Base-by-base conservation (phyloP, 768 basidiomycete species). In the Lyophyllum atratum region DNA sequence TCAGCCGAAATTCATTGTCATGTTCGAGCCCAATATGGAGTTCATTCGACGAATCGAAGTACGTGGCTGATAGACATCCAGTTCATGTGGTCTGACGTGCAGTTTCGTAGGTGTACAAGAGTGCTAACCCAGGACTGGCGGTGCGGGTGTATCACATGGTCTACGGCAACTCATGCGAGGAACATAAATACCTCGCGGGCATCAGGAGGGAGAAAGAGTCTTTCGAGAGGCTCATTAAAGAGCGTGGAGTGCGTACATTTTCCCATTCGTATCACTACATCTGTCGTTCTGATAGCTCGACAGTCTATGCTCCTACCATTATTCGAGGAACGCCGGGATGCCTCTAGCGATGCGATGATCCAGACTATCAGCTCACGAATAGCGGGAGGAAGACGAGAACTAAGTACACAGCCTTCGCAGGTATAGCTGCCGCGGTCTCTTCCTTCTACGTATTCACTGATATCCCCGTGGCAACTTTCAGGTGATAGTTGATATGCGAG, bases 401-500 rank as follows among this genome's bases (percentile, higher is more conserved):
- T 87, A 28, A 85, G 74, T 50, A 74, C 74, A 3, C 89, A 90
- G 63, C 85, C 88, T 5, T 86, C 88, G 3, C 79, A 81, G 67
- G 90, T 87, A 61, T 61, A 34, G 10, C 39, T 54, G 31, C 28
- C 52, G 44, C 34, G n/a, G 39, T 47, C 39, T 15, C 44, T 25
- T 22, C 33, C 26, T 51, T 12, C 33, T 31, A 26, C 22, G 33
- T n/a, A 25, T 5, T 19, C 31, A 19, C n/a, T 21, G n/a, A 28
- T 25, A 8, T 48, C 45, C 46, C 39, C 33, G 19, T 19, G n/a
- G 7, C 26, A 9, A 29, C 2, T 9, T 49, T 7, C 57, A 97
- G 94, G 88, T 99, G 47, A 87, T 99, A 58, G 94, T 98, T 22
- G 97, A 98, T 71, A 89, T 98, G 84, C 85, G 96, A 62, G 97